These are phyloP conservation scores for Neurospora sublineolata DNA, from an alignment of 495 filamentous ascomycete genomes.

Conservation along the genomic window DNA sequence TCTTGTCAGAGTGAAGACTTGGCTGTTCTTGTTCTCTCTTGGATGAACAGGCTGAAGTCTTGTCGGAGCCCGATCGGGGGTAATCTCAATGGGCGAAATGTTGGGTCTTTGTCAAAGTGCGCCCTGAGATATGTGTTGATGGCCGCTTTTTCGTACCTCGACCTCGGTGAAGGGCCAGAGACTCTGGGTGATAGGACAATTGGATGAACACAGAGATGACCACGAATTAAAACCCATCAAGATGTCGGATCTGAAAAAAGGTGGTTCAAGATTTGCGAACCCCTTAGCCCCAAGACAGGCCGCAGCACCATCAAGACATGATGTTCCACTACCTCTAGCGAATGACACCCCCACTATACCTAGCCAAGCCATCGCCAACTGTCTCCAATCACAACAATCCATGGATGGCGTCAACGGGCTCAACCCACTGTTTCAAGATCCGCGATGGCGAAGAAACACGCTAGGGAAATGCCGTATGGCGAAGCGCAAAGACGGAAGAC, in stretches of 20 bases:
- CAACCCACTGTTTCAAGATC: not conserved
- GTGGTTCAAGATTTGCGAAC: not conserved
- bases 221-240: not conserved
- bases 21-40: not conserved
- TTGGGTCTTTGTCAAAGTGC: not conserved
- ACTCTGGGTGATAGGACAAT: not conserved
- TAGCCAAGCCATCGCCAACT: not conserved
- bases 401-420: not conserved
- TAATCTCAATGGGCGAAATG: not conserved
- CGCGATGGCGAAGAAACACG: not conserved
- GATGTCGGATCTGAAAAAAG: not conserved
- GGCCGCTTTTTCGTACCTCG: not conserved
- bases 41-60: not conserved
- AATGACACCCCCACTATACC: not conserved
- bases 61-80: not conserved
- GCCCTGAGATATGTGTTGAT: not conserved
- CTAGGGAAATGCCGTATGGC: not conserved
- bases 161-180: not conserved
- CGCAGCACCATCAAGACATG: not conserved
- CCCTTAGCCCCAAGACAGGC: not conserved
- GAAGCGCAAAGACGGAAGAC: not conserved
- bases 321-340: not conserved
- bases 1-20: slow-evolving; percentile 2
- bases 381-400: not conserved
- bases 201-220: not conserved